phyloP scores from a whole-genome alignment of 1,284 basidiomycete species.

The Abortiporus biennis region DNA sequence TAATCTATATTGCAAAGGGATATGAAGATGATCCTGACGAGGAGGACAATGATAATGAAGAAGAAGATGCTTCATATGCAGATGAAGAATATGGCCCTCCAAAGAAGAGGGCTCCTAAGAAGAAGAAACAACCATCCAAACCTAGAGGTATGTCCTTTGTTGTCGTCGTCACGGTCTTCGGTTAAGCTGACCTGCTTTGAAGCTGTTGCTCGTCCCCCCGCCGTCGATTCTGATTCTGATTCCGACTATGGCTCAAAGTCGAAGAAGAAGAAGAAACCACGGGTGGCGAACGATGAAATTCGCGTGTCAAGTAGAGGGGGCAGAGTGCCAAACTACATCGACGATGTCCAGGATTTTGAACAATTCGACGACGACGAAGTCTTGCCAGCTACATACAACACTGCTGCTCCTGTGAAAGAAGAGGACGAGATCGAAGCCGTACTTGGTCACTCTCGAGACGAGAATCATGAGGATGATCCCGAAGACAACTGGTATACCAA shows the following conservation, averaged over 20 bases:
- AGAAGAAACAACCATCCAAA: constrained; percentile 61
- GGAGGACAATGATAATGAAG: constrained; percentile 45
- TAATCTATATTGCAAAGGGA: constrained; percentile 38
- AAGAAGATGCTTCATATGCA: constrained; percentile 71
- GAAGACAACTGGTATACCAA: constrained; percentile 83
- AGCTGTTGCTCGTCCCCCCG: constrained; percentile 41
- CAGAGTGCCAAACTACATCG: constrained; percentile 81
- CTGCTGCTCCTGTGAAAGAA: constrained; percentile 53
- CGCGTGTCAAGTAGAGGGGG: constrained; percentile 78
- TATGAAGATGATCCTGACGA: constrained; percentile 57
- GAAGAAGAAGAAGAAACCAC: constrained; percentile 79
- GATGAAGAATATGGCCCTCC: constrained; percentile 60
- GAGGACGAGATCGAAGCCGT: constrained; percentile 91
- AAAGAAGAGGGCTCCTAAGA: constrained; percentile 60
- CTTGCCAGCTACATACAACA: constrained; percentile 37
- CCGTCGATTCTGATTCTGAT: constrained; percentile 69
- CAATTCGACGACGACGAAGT: constrained; percentile 69
- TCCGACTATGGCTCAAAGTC: constrained; percentile 84
- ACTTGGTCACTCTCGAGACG: constrained; percentile 76
- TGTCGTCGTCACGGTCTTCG: too few species aligned
- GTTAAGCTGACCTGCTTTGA: too few species aligned
- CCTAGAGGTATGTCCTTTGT: constrained; percentile 53
- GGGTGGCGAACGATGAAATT: constrained; percentile 55
- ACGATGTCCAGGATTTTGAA: constrained; percentile 79
- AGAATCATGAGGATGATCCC: constrained; percentile 67